Base-by-base conservation (phyloP, 2,329 filamentous ascomycete species). In the Chaetomium sp. region DNA sequence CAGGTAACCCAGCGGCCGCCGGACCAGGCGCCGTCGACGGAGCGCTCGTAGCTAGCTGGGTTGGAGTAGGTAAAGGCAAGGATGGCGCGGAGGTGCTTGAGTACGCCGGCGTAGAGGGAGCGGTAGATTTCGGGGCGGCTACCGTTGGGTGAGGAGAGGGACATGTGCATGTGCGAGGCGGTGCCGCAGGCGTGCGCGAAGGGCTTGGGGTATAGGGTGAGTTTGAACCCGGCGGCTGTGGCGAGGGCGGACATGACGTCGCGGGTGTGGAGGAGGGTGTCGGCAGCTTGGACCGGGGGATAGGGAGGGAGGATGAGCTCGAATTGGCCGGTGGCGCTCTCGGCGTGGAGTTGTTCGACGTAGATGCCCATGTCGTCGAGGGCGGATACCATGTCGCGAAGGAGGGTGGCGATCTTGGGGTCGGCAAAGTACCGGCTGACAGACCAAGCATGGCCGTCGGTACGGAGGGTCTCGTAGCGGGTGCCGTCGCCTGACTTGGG, bases 1-100 rank as follows among this genome's bases (percentile, higher is more conserved):
- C 88, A 95, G 0, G 85, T 74, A 0, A 91, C 80, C 84, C 86
- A 91, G 6, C 84, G 80, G 0, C 88, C 88, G n/a, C 88, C 88
- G 0, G 87, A 80, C 89, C 88, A 94, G 56, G 74, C 75, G n/a
- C 88, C 80, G 52, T 90, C 84, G 1, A 72, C 70, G 9, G 88
- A 76, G 4, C 89, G 80, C 38, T 80, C 79, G 68, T 94, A 94
- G 68, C 85, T 89, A 0, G 76, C 76, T 1, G 80, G 75, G 60
- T 82, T 81, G 38, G 84, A 79, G 63, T 89, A 81, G 0, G 82
- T 84, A 55, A 94, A 85, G 0, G 89, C 87, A 9, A 79, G 72
- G n/a, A 94, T 72, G 2, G 82, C 79, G 0, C 78, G 77, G 1
- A 91, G 74, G 64, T 89, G 84, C 9, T 74, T 69, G 6, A 94